Evolutionary conservation across 768 basidiomycete genomes (phyloP).

Genomic region (Naematelia aurantialba): DNA sequence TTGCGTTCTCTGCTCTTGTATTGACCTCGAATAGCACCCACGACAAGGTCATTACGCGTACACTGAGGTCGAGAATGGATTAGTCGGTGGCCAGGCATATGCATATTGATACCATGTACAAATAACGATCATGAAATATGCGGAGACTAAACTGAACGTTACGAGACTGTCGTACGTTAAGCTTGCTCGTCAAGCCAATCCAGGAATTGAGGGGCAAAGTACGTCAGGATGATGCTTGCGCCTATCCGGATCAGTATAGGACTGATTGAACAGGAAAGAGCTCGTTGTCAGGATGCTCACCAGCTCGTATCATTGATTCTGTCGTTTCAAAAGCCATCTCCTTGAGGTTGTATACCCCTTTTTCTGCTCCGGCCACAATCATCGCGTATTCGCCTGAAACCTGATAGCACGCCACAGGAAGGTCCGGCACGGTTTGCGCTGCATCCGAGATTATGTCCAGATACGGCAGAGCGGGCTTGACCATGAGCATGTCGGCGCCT

Average conservation of each 20-base stretch:
- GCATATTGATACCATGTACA: background rate
- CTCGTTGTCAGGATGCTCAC: conserved; percentile 53
- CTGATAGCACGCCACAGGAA: conserved; percentile 88
- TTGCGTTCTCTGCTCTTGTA: background rate
- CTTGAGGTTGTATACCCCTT: conserved; percentile 87
- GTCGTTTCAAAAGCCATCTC: conserved; percentile 91
- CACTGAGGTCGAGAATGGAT: conserved; percentile 88
- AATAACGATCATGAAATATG: background rate
- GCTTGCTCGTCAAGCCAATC: conserved; percentile 55
- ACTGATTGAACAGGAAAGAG: no score
- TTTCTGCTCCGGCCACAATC: conserved; percentile 87
- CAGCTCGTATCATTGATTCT: conserved; percentile 88
- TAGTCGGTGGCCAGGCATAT: conserved; percentile 47
- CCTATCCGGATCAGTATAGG: no score
- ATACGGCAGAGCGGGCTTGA: conserved; percentile 93
- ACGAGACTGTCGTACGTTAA: background rate
- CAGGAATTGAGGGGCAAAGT: conserved; percentile 95
- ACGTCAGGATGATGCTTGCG: conserved; percentile 82
- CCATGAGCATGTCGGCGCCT: conserved; percentile 98
- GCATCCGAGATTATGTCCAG: conserved; percentile 94
- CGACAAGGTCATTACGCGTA: conserved; percentile 70
- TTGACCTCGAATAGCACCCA: conserved; percentile 49
- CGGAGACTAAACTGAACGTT: background rate
- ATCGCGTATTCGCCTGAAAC: conserved; percentile 98
- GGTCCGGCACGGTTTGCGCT: conserved; percentile 70